Evolutionary conservation across 1,139 yeast genomes (phyloP).

Genomic region (Tardiomyces depauwii): DNA sequence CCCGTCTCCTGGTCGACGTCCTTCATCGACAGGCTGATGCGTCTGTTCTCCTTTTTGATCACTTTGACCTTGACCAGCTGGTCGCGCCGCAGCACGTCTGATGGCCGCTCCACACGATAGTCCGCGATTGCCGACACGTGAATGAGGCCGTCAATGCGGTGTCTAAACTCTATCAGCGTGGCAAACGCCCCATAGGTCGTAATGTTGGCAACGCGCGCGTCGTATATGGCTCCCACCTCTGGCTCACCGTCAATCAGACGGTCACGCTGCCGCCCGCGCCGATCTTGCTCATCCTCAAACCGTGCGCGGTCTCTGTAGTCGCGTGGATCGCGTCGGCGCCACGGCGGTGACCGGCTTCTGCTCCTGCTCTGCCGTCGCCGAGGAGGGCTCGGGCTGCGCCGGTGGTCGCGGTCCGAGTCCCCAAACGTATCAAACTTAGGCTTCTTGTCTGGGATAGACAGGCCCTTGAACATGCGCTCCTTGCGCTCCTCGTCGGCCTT

Average conservation of each 20-base stretch:
- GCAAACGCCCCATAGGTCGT: constrained; percentile 76
- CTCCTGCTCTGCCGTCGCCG: background rate
- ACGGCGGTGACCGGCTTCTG: constrained; percentile 2
- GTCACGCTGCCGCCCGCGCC: constrained; percentile 3
- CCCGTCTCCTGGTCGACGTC: constrained; percentile 70
- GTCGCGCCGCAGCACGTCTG: constrained; percentile 43
- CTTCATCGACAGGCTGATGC: constrained; percentile 56
- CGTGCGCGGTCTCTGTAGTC: background rate
- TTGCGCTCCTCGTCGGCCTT: constrained; percentile 1
- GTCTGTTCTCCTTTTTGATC: constrained; percentile 34
- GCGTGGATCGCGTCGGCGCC: background rate
- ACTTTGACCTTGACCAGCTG: constrained; percentile 63
- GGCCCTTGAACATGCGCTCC: background rate
- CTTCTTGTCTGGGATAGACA: background rate
- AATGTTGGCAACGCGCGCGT: constrained; percentile 49
- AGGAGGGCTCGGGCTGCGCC: background rate
- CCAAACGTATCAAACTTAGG: background rate
- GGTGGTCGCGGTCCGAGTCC: constrained; percentile 1
- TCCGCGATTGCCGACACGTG: constrained; percentile 61
- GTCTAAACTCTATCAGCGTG: constrained; percentile 19
- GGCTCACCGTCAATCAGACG: constrained; percentile 2
- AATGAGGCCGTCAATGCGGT: constrained; percentile 32
- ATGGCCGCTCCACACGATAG: constrained; percentile 42
- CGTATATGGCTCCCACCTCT: constrained; percentile 36
- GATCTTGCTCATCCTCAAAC: constrained; percentile 1